A percentile compares a stretch with the other conserved stretches of the same genome.
phyloP scores from a whole-genome alignment of 495 filamentous ascomycete species.

The Ramalina peruviana region DNA sequence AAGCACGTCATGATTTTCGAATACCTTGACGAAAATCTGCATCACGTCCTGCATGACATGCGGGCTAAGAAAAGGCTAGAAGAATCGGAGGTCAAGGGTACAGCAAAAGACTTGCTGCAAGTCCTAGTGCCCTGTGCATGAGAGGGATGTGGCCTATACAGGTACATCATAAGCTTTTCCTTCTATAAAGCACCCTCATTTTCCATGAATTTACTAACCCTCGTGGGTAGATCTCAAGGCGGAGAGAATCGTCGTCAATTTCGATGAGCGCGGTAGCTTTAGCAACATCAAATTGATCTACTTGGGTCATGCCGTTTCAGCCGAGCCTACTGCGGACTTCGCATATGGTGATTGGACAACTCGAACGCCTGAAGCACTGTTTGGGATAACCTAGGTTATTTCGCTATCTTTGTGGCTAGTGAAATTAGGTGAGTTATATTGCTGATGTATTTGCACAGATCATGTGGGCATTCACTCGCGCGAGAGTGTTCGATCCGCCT shows the following conservation, averaged over 20 bases:
- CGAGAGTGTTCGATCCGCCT: neutral
- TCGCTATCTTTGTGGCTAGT: neutral
- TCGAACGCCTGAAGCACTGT: neutral
- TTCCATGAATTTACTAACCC: neutral
- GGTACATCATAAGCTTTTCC: neutral
- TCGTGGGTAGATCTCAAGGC: neutral
- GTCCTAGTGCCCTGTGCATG: conserved; percentile 1
- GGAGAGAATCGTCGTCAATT: neutral
- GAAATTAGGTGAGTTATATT: neutral
- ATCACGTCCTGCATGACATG: conserved; percentile 1
- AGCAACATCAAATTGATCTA: neutral
- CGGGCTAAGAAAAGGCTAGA: neutral
- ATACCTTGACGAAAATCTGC: conserved; percentile 4
- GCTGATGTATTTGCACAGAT: neutral
- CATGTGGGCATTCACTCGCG: conserved; percentile 1
- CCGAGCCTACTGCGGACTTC: neutral
- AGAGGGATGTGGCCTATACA: neutral
- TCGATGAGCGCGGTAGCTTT: neutral
- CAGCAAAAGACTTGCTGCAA: neutral
- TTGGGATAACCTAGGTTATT: neutral
- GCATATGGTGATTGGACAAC: neutral
- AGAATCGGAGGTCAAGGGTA: neutral
- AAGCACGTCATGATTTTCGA: conserved; percentile 4
- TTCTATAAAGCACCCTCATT: neutral
- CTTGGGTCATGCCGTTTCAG: neutral